Base-by-base conservation (phyloP, 2,329 filamentous ascomycete genomes). In the Fusarium bulbicola region DNA sequence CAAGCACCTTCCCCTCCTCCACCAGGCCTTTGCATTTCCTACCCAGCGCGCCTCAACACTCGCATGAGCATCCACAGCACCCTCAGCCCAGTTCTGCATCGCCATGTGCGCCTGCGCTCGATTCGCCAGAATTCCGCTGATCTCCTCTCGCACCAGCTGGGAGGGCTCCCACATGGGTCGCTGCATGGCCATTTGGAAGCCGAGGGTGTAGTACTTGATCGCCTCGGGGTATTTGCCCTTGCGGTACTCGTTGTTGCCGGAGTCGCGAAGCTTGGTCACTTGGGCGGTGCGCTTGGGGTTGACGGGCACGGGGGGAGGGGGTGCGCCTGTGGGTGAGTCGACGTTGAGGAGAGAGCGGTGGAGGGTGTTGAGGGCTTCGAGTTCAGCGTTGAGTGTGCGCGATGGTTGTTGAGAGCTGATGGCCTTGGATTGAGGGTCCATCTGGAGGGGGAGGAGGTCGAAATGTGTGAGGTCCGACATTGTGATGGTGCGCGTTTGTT, bases 21-120 rank as follows among this genome's bases (percentile, higher is more conserved):
- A 98, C 94, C 95, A 98, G 1, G 92, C 95, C 89, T 98, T 98
- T 3, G 93, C 91, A 82, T 99, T 98, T 43, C 92, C 95, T 46
- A 92, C 88, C 74, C 91, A 89, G 87, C 95, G 95, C 71, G 94
- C 91, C 86, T 97, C 95, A 47, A 97, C 92, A 80, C 93, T 96
- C 36, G 91, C 89, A 85, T 97, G 92, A 8, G 95, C 95, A 83
- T 99, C 96, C 11, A 94, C 87, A n/a, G 92, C 89, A 10, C 91
- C 96, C 84, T 96, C 94, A 1, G 93, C 88, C 95, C 95, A 98
- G 75, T 88, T 88, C 82, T 91, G 89, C 82, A 92, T 84, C 24
- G 91, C 91, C 92, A 98, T 97, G 82, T 95, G 89, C 68, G 94
- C 94, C 87, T 98, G 95, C 63, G 95, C 94, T 63, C 96, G 88